Evolutionary conservation across 2,329 filamentous ascomycete species (phyloP), one percentile per base, ranked within the genome.

Genomic region (Neonectria coccinea): DNA sequence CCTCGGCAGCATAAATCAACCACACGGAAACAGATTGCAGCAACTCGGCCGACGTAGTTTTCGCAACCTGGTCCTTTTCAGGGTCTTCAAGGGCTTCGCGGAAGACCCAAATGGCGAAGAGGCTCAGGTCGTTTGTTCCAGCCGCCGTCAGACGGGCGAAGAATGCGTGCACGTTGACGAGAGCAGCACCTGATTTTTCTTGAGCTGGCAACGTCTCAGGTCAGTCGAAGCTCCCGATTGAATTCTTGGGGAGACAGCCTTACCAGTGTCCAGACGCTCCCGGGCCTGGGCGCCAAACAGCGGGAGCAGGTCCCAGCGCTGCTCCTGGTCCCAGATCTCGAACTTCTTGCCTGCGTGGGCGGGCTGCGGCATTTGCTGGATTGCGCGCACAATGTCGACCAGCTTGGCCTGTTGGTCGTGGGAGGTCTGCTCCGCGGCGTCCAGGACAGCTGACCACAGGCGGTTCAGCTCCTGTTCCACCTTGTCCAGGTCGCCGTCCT

Each of bases 361-460:
- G 12, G 59, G 56, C 56, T 59, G 57, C 5, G 54, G 57, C 51
- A 70, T 57, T 8, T 18, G 10, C 44, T 68, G 67, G 53, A 72
- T 72, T 18, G 63, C 62, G 14, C 57, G 68, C 57, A 72, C 16
- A 41, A 70, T 54, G 33, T 67, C 62, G 31, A 72, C 70, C 44
- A 72, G 64, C 50, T 69, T 71, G 31, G 53, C 64, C 52, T 72
- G 70, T 60, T 69, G 54, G 47, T 62, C 59, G n/a, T 70, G 66
- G 10, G 70, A 56, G 45, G 59, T 72, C 53, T 72, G 50, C 58
- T 71, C 59, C 18, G 66, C 70, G 27, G 64, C 66, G 51, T 52
- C 63, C 51, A 72, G 57, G 22, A 72, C 27, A 9, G n/a, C 52
- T 1, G 44, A 56, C 70, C 70, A 72, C 6, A 72, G 22, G 5